Evolutionary conservation across 2,329 filamentous ascomycete species (phyloP).

Genomic region (Fusarium tjaetaba): DNA sequence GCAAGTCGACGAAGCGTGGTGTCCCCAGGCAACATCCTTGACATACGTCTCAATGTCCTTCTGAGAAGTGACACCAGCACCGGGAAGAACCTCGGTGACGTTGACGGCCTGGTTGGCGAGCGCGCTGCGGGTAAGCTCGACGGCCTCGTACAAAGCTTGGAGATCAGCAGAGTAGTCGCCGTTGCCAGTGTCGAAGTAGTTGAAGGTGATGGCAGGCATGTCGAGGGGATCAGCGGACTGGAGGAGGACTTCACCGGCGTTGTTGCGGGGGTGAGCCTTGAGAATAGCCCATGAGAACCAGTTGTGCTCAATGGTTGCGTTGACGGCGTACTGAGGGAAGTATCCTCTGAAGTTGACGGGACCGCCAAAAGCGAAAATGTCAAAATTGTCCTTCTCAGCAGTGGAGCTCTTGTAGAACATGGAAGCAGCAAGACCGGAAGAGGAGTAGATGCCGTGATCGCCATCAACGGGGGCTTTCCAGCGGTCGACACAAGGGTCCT

Average conservation of each 20-base stretch:
- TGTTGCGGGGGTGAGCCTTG: conserved; percentile 71
- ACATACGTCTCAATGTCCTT: conserved; percentile 38
- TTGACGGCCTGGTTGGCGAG: conserved; percentile 35
- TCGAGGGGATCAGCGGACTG: conserved; percentile 71
- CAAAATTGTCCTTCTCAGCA: conserved; percentile 53
- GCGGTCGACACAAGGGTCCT: conserved; percentile 51
- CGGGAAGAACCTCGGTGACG: conserved; percentile 36
- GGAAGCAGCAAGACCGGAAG: conserved; percentile 63
- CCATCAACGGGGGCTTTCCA: conserved; percentile 46
- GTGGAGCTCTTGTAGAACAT: conserved; percentile 52
- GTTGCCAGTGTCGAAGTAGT: conserved; percentile 65
- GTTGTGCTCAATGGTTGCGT: conserved; percentile 55
- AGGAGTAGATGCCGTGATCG: conserved; percentile 49
- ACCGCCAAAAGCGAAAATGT: conserved; percentile 65
- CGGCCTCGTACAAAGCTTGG: conserved; percentile 65
- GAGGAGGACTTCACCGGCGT: conserved; percentile 69
- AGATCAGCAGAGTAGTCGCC: conserved; percentile 59
- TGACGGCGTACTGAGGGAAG: conserved; percentile 63
- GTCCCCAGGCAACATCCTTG: conserved; percentile 48
- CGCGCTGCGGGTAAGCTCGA: conserved; percentile 61
- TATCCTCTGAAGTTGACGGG: conserved; percentile 66
- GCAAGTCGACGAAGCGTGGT: conserved; percentile 49
- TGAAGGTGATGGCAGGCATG: conserved; percentile 69
- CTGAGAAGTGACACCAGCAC: conserved; percentile 20
- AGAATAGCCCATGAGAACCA: conserved; percentile 57